phyloP scores from a whole-genome alignment of 2,329 filamentous ascomycete genomes.

The Trichoderma semiorbis region DNA sequence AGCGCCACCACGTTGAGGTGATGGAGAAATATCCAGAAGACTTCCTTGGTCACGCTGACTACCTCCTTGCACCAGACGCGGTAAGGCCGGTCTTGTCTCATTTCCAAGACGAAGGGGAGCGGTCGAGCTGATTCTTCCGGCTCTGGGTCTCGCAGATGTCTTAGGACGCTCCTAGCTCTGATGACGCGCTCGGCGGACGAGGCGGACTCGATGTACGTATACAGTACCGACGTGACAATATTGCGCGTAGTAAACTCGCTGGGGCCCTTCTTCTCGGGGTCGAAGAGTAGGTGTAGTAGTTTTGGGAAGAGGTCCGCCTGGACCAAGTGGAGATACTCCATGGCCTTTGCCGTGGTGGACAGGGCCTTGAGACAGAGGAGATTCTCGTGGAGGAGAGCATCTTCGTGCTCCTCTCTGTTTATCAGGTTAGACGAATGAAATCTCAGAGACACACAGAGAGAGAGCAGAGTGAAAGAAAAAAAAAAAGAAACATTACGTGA shows the following conservation, averaged over 20 bases:
- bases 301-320: conserved; percentile 81
- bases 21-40: conserved; percentile 99
- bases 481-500: not conserved
- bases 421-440: not conserved
- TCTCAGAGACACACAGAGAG: not conserved
- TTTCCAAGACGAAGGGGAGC: conserved; percentile 82
- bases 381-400: conserved; percentile 85
- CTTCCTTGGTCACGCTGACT: conserved; percentile 90
- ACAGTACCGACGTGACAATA: conserved; percentile 84
- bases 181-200: conserved; percentile 57
- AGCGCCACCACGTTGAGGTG: conserved; percentile 82
- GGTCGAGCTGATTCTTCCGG: conserved; percentile 73
- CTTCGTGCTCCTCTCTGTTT: conserved; percentile 86
- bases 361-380: conserved; percentile 91
- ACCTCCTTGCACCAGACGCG: conserved; percentile 93
- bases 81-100: conserved; percentile 83
- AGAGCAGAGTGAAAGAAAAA: not conserved
- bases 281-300: conserved; percentile 84
- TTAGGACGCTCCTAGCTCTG: conserved; percentile 70
- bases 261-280: conserved; percentile 96
- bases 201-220: conserved; percentile 78
- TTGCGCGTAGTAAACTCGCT: conserved; percentile 93
- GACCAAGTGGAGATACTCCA: conserved; percentile 76
- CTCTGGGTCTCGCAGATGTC: conserved; percentile 75
- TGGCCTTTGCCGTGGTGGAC: conserved; percentile 83